phyloP scores from a whole-genome alignment of 1,284 basidiomycete species.

The Ganoderma multipileum region DNA sequence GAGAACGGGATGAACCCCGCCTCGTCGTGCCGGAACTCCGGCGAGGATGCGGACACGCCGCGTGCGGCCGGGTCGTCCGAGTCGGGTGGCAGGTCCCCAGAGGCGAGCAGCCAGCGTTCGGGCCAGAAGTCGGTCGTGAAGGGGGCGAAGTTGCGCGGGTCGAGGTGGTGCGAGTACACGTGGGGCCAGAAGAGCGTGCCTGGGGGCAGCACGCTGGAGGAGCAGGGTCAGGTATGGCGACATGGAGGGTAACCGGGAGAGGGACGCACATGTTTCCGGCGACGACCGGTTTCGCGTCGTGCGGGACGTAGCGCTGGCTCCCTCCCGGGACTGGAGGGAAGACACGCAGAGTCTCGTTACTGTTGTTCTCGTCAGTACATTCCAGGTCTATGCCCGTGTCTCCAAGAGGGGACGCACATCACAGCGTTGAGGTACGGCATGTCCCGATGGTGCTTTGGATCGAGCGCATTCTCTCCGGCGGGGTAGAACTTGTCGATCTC shows the following conservation, averaged over 20 bases:
- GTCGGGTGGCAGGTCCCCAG: not conserved
- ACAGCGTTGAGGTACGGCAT: slow-evolving; percentile 41
- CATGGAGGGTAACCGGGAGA: slow-evolving; percentile 2
- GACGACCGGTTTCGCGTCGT: not conserved
- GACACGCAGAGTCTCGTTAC: slow-evolving; percentile 65
- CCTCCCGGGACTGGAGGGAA: slow-evolving; percentile 60
- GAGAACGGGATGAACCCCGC: slow-evolving; percentile 39
- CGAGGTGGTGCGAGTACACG: slow-evolving; percentile 14
- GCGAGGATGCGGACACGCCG: not conserved
- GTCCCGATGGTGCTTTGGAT: slow-evolving; percentile 30
- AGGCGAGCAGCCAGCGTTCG: slow-evolving; percentile 17
- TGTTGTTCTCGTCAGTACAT: slow-evolving; percentile 34
- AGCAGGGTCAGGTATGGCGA: not conserved
- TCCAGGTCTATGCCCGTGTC: not conserved
- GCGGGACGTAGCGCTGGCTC: slow-evolving; percentile 51
- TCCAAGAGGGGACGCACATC: not conserved
- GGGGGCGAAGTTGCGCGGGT: slow-evolving; percentile 17
- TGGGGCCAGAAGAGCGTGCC: slow-evolving; percentile 12
- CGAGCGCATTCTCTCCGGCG: slow-evolving; percentile 31
- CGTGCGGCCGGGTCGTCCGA: not conserved
- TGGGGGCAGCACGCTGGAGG: slow-evolving; percentile 1
- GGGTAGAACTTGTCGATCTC: slow-evolving; percentile 42
- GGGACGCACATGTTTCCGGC: slow-evolving; percentile 5
- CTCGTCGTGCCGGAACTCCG: slow-evolving; percentile 27
- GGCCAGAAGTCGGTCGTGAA: slow-evolving; percentile 15